Conservation (phyloP, 2,329 filamentous ascomycete genomes). For the Cladobotryum protrusum region DNA sequence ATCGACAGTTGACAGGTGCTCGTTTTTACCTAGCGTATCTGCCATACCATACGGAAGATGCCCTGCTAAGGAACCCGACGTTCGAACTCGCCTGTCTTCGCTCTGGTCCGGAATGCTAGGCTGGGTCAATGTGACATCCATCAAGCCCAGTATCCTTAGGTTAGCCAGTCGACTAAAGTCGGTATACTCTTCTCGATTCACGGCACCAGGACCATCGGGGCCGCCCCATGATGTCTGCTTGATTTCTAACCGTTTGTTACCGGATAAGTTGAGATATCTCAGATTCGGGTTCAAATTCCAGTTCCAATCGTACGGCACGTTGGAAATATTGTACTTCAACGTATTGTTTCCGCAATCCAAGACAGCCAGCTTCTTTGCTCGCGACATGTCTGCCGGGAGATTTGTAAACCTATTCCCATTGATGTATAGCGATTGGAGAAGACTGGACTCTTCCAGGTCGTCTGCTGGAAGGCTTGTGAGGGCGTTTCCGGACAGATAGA, state of each 20-base stretch:
- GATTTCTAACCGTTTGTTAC: constrained; percentile 94
- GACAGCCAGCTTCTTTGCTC: constrained; percentile 85
- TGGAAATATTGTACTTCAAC: constrained; percentile 97
- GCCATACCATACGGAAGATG: constrained; percentile 96
- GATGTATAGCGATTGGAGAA: constrained; percentile 84
- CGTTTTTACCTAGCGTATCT: constrained; percentile 84
- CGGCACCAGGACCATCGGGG: constrained; percentile 45
- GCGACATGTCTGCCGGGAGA: constrained; percentile 87
- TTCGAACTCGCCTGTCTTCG: constrained; percentile 89
- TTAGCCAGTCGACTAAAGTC: constrained; percentile 84
- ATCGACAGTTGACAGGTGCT: constrained; percentile 92
- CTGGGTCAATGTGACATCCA: constrained; percentile 95
- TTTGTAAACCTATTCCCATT: constrained; percentile 98
- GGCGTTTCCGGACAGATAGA: constrained; percentile 94
- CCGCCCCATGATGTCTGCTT: constrained; percentile 46
- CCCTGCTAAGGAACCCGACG: constrained; percentile 90
- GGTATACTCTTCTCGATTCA: constrained; percentile 62
- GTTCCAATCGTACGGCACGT: constrained; percentile 99
- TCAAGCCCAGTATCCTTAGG: constrained; percentile 81
- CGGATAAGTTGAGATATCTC: constrained; percentile 90
- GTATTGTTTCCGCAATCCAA: constrained; percentile 93
- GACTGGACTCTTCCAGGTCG: constrained; percentile 83
- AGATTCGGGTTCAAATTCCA: constrained; percentile 98
- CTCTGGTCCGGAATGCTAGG: constrained; percentile 92
- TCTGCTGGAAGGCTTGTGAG: constrained; percentile 86